Evolutionary conservation across 805 yeast species (phyloP), one percentile per base, ranked within the genome.

Genomic region (Kodamaea leandrae): DNA sequence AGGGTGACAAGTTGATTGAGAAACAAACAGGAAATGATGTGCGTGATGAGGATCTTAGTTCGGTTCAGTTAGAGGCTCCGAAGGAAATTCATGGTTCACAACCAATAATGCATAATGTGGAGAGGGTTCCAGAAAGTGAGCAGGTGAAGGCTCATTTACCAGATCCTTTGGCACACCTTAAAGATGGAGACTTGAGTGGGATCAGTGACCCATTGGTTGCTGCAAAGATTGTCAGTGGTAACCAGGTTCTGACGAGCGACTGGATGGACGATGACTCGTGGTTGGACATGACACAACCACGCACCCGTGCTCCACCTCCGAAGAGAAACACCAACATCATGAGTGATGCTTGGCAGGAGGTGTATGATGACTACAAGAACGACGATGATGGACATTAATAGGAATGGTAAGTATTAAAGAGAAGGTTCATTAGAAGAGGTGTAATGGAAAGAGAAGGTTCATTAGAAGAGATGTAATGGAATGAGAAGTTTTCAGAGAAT

Each of bases 121-220:
- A 4, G 9, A 30, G 13, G 21, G 9, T 8, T 6, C 20, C 21
- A 19, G 35, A 35, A 8, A 54, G 54, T 44, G 39, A 40, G 36
- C 37, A 15, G 26, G 18, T 40, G 25, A 40, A 23, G 20, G 35
- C 25, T 20, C 67, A 57, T 34, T 54, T 68, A 23, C 74, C 75
- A 1, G 75, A 69, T 39, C 75, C 75, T 1, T 52, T 69, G 35
- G 70, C 72, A 4, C 75, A 69, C 44, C 60, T 69, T 16, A 54
- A 53, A 30, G 72, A 69, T 39, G 74, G 74, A 2, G 60, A 52
- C n/a, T 50, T 69, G 7, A 52, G 47, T 9, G 56, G 51, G 21
- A 48, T 66, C 26, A 46, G 41, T 14, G 64, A 55, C 30, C 65
- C 73, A 3, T 51, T 69, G 6, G 54, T 57, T 32, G 72, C 74